Percentiles rank a stretch among this genome's conserved stretches.
phyloP scores from a whole-genome alignment of 2,329 filamentous ascomycete species.

The Neodidymelliopsis sp. region DNA sequence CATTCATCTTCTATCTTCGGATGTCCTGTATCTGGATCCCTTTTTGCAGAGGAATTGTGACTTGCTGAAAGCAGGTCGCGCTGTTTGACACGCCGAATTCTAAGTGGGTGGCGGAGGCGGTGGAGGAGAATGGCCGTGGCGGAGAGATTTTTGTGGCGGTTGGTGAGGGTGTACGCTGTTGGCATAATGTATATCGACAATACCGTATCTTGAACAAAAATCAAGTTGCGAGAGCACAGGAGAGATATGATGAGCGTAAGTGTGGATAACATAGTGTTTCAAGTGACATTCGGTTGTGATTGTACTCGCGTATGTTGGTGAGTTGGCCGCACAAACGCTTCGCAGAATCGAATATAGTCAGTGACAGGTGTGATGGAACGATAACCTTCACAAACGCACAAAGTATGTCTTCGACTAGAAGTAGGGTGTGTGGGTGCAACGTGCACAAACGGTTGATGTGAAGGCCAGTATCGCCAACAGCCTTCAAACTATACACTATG shows the following conservation, averaged over 20 bases:
- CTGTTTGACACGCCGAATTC: conserved; percentile 5
- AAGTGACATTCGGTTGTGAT: conserved; percentile 10
- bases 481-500: conserved; percentile 29
- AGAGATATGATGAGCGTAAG: background rate
- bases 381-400: background rate
- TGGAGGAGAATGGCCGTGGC: conserved; percentile 20
- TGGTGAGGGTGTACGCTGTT: background rate
- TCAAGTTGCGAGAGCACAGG: background rate
- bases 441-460: conserved; percentile 12
- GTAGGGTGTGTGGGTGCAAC: conserved; percentile 10
- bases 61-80: background rate
- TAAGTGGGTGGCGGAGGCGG: conserved; percentile 22
- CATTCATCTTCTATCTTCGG: conserved; percentile 4
- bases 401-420: too few species aligned
- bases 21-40: background rate
- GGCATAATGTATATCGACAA: background rate
- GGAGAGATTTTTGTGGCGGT: background rate
- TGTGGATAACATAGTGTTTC: conserved; percentile 7
- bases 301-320: conserved; percentile 22
- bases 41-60: background rate
- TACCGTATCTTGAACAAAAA: background rate
- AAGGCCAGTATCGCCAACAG: conserved; percentile 4
- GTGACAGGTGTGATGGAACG: too few species aligned
- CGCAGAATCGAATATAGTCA: background rate
- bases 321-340: conserved; percentile 7